A percentile compares a stretch with the other conserved stretches of the same genome.
phyloP scores from a whole-genome alignment of 2,329 filamentous ascomycete species.

The Pseudogymnoascus sp. region DNA sequence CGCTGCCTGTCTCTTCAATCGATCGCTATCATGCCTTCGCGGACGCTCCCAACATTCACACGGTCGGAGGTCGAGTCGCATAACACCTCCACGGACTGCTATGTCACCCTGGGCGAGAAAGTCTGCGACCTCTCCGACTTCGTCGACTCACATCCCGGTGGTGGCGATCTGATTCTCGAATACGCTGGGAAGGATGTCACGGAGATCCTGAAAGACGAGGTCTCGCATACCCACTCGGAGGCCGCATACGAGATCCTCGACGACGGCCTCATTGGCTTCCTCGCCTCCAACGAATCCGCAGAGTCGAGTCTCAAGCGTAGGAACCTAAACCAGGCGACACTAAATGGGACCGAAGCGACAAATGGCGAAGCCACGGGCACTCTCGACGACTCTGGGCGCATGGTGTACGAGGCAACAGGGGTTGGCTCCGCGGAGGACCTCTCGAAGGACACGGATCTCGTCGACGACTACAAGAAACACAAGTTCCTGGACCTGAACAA shows the following conservation, averaged over 20 bases:
- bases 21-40: slow-evolving; percentile 57
- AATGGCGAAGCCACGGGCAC: slow-evolving; percentile 25
- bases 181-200: slow-evolving; percentile 83
- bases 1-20: not conserved
- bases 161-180: slow-evolving; percentile 77
- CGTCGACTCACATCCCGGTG: slow-evolving; percentile 82
- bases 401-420: slow-evolving; percentile 59
- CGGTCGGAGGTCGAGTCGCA: slow-evolving; percentile 73
- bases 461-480: slow-evolving; percentile 73
- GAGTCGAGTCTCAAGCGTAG: slow-evolving; percentile 32
- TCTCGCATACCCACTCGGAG: slow-evolving; percentile 81
- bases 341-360: slow-evolving; percentile 32
- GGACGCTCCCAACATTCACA: slow-evolving; percentile 76
- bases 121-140: slow-evolving; percentile 96
- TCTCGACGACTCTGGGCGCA: slow-evolving; percentile 35
- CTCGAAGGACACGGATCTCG: slow-evolving; percentile 71
- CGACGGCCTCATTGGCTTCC: slow-evolving; percentile 75
- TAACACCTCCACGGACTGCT: slow-evolving; percentile 76
- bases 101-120: slow-evolving; percentile 80
- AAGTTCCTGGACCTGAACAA: slow-evolving; percentile 87
- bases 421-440: slow-evolving; percentile 87
- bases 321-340: slow-evolving; percentile 33
- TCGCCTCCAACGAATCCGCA: slow-evolving; percentile 46
- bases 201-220: slow-evolving; percentile 71
- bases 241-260: slow-evolving; percentile 93